phyloP scores from a whole-genome alignment of 164 flowering plant species.

The Annona cherimola region DNA sequence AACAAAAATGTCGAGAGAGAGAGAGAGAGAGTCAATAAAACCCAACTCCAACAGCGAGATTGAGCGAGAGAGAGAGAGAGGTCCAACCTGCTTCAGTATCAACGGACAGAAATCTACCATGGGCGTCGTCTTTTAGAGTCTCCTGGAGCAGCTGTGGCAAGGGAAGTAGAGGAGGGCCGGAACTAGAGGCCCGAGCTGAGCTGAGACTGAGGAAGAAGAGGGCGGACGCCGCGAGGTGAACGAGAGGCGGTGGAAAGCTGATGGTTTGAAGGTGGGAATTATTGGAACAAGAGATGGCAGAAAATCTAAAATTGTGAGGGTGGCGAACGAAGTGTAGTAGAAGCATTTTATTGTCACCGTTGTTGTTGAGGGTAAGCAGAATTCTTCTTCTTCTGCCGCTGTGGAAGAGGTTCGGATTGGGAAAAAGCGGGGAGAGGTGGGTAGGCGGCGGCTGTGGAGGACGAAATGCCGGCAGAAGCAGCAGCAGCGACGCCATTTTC shows the following conservation, averaged over 20 bases:
- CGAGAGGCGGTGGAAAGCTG: slow-evolving; percentile 8
- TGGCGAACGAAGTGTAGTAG: slow-evolving; percentile 68
- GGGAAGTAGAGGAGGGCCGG: slow-evolving; percentile 3
- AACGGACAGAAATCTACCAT: not conserved
- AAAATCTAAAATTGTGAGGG: slow-evolving; percentile 80
- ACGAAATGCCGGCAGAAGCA: not conserved
- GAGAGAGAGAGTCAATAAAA: not conserved
- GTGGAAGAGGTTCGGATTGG: slow-evolving; percentile 30
- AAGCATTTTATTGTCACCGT: too few species aligned
- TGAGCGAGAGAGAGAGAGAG: not conserved
- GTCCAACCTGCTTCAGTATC: slow-evolving; percentile 3
- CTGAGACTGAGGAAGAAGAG: slow-evolving; percentile 21
- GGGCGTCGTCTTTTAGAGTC: slow-evolving; percentile 1
- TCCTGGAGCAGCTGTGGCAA: slow-evolving; percentile 9
- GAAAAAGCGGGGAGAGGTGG: not conserved
- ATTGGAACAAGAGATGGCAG: slow-evolving; percentile 70
- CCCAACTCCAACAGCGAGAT: too few species aligned
- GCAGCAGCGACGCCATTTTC: not conserved
- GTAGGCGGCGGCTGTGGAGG: not conserved
- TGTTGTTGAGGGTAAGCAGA: slow-evolving; percentile 51
- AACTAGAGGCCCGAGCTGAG: slow-evolving; percentile 10
- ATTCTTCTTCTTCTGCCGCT: too few species aligned
- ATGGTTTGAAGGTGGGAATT: not conserved
- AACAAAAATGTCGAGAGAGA: not conserved
- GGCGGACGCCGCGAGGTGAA: slow-evolving; percentile 22